Conservation (phyloP, 352 stramenopile species). For the Globisporangium nagaii region DNA sequence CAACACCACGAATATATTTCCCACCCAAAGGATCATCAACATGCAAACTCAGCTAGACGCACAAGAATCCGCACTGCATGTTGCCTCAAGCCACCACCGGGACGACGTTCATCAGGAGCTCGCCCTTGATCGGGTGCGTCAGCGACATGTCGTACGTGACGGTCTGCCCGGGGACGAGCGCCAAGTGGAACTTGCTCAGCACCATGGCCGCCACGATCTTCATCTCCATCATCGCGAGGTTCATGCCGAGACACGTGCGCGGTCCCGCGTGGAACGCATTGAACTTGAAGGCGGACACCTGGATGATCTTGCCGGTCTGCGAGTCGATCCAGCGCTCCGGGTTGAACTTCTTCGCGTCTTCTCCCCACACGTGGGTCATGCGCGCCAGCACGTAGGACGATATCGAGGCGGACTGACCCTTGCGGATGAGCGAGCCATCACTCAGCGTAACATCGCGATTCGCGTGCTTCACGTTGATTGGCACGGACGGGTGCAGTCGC, state of each 20-base stretch:
- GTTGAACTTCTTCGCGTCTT: slow-evolving; percentile 25
- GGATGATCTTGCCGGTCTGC: slow-evolving; percentile 7
- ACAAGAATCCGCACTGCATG: too few relatives aligned
- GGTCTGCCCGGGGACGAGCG: slow-evolving; percentile 17
- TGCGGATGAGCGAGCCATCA: slow-evolving; percentile 23
- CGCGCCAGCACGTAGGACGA: slow-evolving; percentile 24
- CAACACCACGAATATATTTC: too few relatives aligned
- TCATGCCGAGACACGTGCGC: slow-evolving; percentile 33
- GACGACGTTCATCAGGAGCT: slow-evolving; percentile 11
- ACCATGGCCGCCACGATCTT: slow-evolving; percentile 28
- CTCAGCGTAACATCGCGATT: slow-evolving; percentile 20
- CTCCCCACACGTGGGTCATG: slow-evolving; percentile 20
- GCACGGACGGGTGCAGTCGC: slow-evolving; percentile 10
- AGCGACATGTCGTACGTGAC: slow-evolving; percentile 27
- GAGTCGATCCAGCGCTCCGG: slow-evolving; percentile 30
- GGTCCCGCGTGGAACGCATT: slow-evolving; percentile 35
- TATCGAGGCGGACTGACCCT: slow-evolving; percentile 17
- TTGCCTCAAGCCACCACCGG: too few relatives aligned
- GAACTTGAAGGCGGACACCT: slow-evolving; percentile 33
- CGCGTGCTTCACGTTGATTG: slow-evolving; percentile 16
- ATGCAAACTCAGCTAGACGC: too few relatives aligned
- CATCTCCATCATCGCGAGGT: slow-evolving; percentile 38
- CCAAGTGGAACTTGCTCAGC: slow-evolving; percentile 27
- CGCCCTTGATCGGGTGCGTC: slow-evolving; percentile 28
- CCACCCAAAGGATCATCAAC: too few relatives aligned